Conservation (phyloP, 1,284 basidiomycete genomes). For the Pseudozyma tsukubaensis region DNA sequence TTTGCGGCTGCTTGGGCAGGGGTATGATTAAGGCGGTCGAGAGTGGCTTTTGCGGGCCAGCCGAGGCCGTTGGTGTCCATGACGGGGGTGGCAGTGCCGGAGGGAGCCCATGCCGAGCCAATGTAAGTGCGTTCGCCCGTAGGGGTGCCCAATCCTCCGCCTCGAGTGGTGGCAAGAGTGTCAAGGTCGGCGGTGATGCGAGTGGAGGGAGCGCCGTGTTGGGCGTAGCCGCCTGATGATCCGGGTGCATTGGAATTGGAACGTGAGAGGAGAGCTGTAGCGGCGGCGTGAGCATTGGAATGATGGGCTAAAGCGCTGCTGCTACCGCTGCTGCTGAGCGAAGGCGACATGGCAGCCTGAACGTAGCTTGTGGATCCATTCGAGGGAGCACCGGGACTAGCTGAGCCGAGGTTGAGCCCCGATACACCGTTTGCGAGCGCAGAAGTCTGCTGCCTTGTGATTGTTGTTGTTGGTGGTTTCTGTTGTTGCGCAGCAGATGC, state of each 20-base stretch:
- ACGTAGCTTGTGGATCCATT: conserved; percentile 20
- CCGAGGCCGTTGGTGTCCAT: conserved; percentile 66
- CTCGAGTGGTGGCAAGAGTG: conserved; percentile 35
- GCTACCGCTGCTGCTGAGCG: not conserved
- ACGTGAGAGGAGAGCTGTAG: conserved; percentile 33
- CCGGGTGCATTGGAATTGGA: conserved; percentile 11
- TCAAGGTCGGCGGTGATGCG: conserved; percentile 20
- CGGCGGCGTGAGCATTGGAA: conserved; percentile 35
- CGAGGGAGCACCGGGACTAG: conserved; percentile 11
- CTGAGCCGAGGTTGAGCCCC: conserved; percentile 26
- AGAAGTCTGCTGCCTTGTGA: conserved; percentile 11
- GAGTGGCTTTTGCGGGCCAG: conserved; percentile 64
- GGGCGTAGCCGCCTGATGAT: not conserved
- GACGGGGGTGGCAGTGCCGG: conserved; percentile 56
- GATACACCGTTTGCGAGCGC: conserved; percentile 39
- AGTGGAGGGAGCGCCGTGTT: conserved; percentile 16
- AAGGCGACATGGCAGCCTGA: conserved; percentile 8
- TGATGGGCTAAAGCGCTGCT: conserved; percentile 3
- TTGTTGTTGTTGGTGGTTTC: conserved; percentile 3
- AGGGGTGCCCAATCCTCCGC: conserved; percentile 61
- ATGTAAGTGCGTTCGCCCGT: conserved; percentile 60
- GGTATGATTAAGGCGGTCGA: conserved; percentile 60
- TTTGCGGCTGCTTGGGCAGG: conserved; percentile 57
- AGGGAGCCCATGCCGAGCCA: conserved; percentile 37
- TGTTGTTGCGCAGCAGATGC: not conserved